Evolutionary conservation across 345 rosid species (phyloP).

Genomic region (Salix arbutifolia): DNA sequence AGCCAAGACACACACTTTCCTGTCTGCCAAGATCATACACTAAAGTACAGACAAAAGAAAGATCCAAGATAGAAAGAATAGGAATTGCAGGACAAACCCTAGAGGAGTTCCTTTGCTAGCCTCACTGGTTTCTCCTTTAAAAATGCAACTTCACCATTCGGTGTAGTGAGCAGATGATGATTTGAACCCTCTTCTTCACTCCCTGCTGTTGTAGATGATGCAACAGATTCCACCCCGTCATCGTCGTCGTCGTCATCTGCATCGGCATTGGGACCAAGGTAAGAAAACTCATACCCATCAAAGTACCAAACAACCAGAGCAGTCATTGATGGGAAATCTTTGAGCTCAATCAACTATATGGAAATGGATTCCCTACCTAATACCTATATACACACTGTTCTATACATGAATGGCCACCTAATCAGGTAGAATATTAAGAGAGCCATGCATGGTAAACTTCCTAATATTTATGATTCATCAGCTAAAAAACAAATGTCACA

Average conservation of each 20-base stretch:
- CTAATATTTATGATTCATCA: neutral
- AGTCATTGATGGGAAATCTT: neutral
- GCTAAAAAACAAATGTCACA: neutral
- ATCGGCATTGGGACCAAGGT: neutral
- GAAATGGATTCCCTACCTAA: neutral
- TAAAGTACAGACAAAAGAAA: conserved; percentile 3
- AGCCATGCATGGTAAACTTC: neutral
- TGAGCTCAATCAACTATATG: neutral
- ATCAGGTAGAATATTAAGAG: neutral
- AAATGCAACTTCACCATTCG: conserved; percentile 60
- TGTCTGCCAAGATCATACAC: conserved; percentile 8
- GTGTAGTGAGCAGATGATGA: conserved; percentile 59
- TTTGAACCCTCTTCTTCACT: conserved; percentile 68
- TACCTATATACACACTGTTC: neutral
- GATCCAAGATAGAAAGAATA: conserved; percentile 10
- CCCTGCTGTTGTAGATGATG: conserved; percentile 46
- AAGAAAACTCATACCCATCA: neutral
- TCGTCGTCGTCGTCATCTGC: conserved; percentile 35
- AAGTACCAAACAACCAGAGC: neutral
- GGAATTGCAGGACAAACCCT: conserved; percentile 9
- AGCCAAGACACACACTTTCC: neutral
- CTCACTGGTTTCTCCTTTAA: conserved; percentile 61
- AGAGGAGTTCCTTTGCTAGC: conserved; percentile 55
- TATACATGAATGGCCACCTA: neutral
- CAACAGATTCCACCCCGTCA: conserved; percentile 50